These are phyloP conservation scores for Fusarium graminum DNA, from an alignment of 2,329 filamentous ascomycete genomes.

Conservation along the genomic window DNA sequence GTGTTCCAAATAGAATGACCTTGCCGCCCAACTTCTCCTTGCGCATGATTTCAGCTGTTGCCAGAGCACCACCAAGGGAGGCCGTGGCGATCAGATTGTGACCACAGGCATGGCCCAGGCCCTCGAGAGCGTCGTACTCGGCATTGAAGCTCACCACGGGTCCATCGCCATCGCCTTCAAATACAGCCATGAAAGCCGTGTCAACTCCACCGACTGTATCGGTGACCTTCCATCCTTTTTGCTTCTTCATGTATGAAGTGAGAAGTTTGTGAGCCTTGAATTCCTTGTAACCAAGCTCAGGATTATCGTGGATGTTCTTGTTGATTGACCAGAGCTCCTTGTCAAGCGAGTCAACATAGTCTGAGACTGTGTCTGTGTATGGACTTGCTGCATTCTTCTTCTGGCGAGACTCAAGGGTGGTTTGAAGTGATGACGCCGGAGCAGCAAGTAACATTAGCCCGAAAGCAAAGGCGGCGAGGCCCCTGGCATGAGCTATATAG, in stretches of 20 bases:
- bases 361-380: constrained; percentile 28
- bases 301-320: constrained; percentile 60
- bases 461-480: constrained; percentile 21
- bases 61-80: constrained; percentile 34
- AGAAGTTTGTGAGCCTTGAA: constrained; percentile 58
- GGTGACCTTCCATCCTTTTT: constrained; percentile 56
- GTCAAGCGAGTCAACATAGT: constrained; percentile 35
- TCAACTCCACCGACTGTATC: constrained; percentile 57
- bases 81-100: constrained; percentile 44
- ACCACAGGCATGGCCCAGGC: constrained; percentile 39
- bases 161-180: constrained; percentile 54
- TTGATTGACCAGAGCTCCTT: constrained; percentile 51
- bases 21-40: constrained; percentile 38
- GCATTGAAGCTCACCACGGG: constrained; percentile 59
- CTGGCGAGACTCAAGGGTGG: constrained; percentile 8
- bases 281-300: constrained; percentile 60
- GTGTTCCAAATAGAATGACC: constrained; percentile 41
- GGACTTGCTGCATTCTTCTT: constrained; percentile 34
- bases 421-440: neutral
- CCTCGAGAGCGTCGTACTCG: constrained; percentile 51
- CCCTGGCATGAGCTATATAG: neutral
- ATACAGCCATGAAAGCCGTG: constrained; percentile 60
- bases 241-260: constrained; percentile 54
- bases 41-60: constrained; percentile 34
- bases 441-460: constrained; percentile 15